Evolutionary conservation across 495 filamentous ascomycete species (phyloP).

Genomic region (Aspergillus baeticus): DNA sequence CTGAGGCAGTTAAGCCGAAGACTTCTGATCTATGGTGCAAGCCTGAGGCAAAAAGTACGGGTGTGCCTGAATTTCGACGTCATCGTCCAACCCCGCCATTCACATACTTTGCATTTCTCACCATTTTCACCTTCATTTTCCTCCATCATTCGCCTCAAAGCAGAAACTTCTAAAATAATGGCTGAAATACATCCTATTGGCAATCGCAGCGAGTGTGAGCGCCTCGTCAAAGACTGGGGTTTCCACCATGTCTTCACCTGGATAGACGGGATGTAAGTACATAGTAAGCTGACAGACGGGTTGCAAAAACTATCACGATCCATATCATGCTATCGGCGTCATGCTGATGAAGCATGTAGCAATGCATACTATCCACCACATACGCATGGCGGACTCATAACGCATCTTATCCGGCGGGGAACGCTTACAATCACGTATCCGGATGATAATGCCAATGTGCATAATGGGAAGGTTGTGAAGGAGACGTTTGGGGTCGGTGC

Average conservation of each 20-base stretch:
- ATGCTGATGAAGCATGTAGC: slow-evolving; percentile 26
- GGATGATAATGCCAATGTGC: slow-evolving; percentile 50
- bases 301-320: background rate
- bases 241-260: slow-evolving; percentile 78
- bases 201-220: slow-evolving; percentile 56
- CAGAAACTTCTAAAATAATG: slow-evolving; percentile 1
- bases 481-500: slow-evolving; percentile 67
- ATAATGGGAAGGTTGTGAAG: slow-evolving; percentile 46
- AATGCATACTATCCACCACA: slow-evolving; percentile 77
- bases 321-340: too few relatives aligned
- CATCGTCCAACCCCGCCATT: background rate
- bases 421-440: slow-evolving; percentile 73
- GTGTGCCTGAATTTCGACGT: background rate
- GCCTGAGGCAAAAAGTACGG: background rate
- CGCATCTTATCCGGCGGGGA: slow-evolving; percentile 73
- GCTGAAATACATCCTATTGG: slow-evolving; percentile 34
- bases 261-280: slow-evolving; percentile 69
- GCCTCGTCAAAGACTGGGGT: slow-evolving; percentile 71
- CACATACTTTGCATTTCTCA: too few relatives aligned
- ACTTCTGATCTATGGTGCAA: background rate
- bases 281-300: background rate
- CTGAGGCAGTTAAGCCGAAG: background rate
- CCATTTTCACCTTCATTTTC: background rate
- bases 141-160: background rate
- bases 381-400: slow-evolving; percentile 66